Base-by-base conservation (phyloP, 495 filamentous ascomycete genomes). In the Xanthoparmelia taractica region DNA sequence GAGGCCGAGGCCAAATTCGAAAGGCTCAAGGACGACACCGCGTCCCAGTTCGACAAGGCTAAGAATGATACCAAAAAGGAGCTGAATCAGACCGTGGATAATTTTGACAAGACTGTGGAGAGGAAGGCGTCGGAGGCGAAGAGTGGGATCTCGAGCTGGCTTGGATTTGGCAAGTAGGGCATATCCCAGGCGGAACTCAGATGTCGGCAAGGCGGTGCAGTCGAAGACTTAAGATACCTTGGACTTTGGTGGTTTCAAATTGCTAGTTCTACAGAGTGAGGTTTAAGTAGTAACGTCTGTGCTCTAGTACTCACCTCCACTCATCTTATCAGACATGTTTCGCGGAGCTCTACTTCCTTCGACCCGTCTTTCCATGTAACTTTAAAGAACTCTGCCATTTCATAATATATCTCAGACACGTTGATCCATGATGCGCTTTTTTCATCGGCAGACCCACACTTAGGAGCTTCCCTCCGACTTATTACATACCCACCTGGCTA, bases 101-200 rank as follows among this genome's bases (percentile, higher is more conserved):
- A 76, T 58, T 70, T 81, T 34, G 91, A 94, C 72, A 82, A 83
- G 63, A 90, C 85, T 69, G 82, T 96, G 31, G 89, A 91, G 77
- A 78, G 86, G 67, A 85, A 85, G 68, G 83, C 91, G 17, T 73
- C 84, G 10, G 88, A 93, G 73, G 87, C 90, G 13, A 95, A 95
- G 84, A 82, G 85, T 59, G 83, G 83, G 25, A 74, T 94, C 63
- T 86, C 85, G 34, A 83, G 86, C 59, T 96, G 91, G 91, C 92
- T 96, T 66, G 85, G 89, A 40, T 69, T 77, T 41, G 84, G 83
- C 72, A 82, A 85, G 72, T 88, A 84, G 70, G 33, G 48, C 23
- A 38, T 33, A 38, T 27, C 25, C 8, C 17, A 47, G 40, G 52
- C 38, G 25, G 50, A 6, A n/a, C 17, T 33, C 29, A 11, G 29